Conservation (phyloP, 352 stramenopile genomes). For the Globisporangium iwayamae region DNA sequence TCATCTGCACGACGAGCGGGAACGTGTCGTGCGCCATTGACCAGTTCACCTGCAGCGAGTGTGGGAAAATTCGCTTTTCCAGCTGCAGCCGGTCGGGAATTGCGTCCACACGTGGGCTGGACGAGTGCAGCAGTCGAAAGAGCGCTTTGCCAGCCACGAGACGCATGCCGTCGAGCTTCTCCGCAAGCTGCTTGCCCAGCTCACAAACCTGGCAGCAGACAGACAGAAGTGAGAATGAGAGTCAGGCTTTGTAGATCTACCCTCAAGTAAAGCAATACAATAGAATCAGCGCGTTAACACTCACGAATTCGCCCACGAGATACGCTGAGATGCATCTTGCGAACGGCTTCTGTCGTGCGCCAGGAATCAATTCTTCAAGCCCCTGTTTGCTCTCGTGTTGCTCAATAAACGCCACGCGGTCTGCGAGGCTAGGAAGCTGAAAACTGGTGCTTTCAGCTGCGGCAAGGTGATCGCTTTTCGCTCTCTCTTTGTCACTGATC, state of each 20-base stretch:
- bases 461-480: conserved; percentile 1
- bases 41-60: conserved; percentile 63
- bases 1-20: conserved; percentile 80
- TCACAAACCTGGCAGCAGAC: conserved; percentile 55
- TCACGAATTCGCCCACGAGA: conserved; percentile 40
- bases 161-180: conserved; percentile 96
- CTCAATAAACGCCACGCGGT: conserved; percentile 18
- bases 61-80: conserved; percentile 56
- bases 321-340: conserved; percentile 34
- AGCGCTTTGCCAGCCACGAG: conserved; percentile 87
- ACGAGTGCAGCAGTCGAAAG: conserved; percentile 76
- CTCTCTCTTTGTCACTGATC: conserved; percentile 10
- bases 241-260: background rate
- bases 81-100: conserved; percentile 79
- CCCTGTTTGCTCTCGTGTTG: conserved; percentile 1
- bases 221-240: background rate
- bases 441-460: conserved; percentile 10
- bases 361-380: background rate
- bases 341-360: conserved; percentile 23
- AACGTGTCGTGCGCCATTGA: conserved; percentile 89
- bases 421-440: conserved; percentile 23
- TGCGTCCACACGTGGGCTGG: conserved; percentile 57
- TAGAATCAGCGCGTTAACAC: background rate
- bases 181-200: conserved; percentile 94
- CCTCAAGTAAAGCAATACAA: too few relatives aligned